Conservation (phyloP, 108 stramenopile genomes). For the Cyclotella sp. region DNA sequence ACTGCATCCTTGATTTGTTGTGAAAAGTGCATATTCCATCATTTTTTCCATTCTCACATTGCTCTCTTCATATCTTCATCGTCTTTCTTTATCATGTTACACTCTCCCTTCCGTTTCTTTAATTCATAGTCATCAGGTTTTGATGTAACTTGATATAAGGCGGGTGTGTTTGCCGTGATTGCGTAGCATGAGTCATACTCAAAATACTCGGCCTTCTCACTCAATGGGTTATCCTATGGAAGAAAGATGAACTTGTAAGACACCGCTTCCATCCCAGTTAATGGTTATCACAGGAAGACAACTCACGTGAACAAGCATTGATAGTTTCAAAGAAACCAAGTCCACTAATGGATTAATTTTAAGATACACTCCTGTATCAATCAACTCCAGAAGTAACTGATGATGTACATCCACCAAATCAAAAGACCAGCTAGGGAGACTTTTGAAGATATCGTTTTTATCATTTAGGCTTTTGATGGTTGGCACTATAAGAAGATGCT, state of each 20-base stretch:
- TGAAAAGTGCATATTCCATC: constrained; percentile 1
- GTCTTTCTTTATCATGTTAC: neutral
- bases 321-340: too few species aligned
- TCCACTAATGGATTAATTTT: neutral
- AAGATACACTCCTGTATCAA: neutral
- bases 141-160: neutral
- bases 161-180: neutral
- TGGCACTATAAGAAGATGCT: too few species aligned
- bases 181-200: neutral
- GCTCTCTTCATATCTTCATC: neutral
- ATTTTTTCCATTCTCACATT: neutral
- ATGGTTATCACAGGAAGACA: neutral
- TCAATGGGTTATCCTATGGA: neutral
- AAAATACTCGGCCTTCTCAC: neutral
- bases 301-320: too few species aligned
- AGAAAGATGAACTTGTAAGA: constrained; percentile 1
- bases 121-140: neutral
- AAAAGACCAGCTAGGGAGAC: neutral
- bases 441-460: neutral
- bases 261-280: neutral
- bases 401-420: neutral
- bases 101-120: neutral
- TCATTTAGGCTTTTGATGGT: neutral
- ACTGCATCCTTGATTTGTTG: constrained; percentile 4
- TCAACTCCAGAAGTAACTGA: neutral